Evolutionary conservation across 73 alveolate genomes (phyloP).

Genomic region (Diophrys sp.): DNA sequence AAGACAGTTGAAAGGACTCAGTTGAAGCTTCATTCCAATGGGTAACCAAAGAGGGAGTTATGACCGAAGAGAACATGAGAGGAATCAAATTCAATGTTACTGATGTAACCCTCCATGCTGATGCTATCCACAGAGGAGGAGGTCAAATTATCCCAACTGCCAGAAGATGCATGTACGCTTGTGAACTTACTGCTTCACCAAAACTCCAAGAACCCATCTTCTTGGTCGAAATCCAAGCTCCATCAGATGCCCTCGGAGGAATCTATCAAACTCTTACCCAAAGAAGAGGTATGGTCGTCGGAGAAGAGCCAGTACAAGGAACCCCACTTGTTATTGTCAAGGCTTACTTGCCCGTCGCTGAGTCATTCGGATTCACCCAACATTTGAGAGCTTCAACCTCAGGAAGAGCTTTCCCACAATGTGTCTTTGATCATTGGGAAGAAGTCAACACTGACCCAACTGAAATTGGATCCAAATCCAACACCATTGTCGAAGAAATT

Average conservation of each 20-base stretch:
- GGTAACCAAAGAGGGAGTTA: constrained; percentile 97
- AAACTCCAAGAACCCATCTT: constrained; percentile 98
- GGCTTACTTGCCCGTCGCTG: constrained; percentile 99
- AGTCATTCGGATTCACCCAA: constrained; percentile 98
- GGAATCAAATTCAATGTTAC: constrained; percentile 96
- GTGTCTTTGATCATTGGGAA: constrained; percentile 99
- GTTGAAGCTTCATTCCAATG: constrained; percentile 96
- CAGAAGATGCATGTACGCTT: constrained; percentile 96
- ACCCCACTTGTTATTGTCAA: constrained; percentile 94
- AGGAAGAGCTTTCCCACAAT: constrained; percentile 99
- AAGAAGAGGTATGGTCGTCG: constrained; percentile 96
- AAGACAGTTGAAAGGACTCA: too few relatives aligned
- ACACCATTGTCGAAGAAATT: constrained; percentile 66
- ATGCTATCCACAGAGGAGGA: constrained; percentile 99
- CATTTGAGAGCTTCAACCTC: constrained; percentile 95
- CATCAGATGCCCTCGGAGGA: constrained; percentile 95
- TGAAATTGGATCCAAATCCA: constrained; percentile 76
- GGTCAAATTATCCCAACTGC: constrained; percentile 99
- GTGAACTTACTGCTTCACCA: constrained; percentile 96
- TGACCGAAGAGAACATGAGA: constrained; percentile 98
- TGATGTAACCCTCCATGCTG: constrained; percentile 93
- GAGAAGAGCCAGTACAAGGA: constrained; percentile 94
- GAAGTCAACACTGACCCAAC: constrained; percentile 65
- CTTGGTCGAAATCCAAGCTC: constrained; percentile 95
- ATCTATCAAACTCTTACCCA: constrained; percentile 92